Evolutionary conservation across 768 basidiomycete genomes (phyloP).

Genomic region (Auriscalpium vulgare): DNA sequence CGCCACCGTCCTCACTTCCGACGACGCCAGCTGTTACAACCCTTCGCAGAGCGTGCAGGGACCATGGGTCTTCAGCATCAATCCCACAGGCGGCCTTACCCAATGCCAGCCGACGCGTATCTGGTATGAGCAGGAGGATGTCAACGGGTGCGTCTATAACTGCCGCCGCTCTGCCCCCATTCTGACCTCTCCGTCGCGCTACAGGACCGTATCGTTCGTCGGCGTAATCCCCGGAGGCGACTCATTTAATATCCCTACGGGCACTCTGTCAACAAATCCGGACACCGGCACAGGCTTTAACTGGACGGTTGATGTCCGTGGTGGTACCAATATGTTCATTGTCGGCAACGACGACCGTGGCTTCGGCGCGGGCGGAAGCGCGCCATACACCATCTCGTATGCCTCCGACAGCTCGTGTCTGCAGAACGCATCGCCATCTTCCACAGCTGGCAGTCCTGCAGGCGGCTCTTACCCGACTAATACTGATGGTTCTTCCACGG

Average conservation of each 20-base stretch:
- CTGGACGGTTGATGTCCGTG: slow-evolving; percentile 59
- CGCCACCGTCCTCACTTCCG: slow-evolving; percentile 43
- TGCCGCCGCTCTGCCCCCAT: neutral
- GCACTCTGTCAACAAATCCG: slow-evolving; percentile 32
- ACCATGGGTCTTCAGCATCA: slow-evolving; percentile 51
- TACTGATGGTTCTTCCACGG: slow-evolving; percentile 19
- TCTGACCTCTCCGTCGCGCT: neutral
- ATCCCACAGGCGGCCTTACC: slow-evolving; percentile 54
- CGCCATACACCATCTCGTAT: slow-evolving; percentile 43
- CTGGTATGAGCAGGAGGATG: slow-evolving; percentile 49
- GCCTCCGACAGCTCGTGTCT: slow-evolving; percentile 51
- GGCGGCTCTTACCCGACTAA: slow-evolving; percentile 65
- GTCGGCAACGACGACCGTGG: slow-evolving; percentile 63
- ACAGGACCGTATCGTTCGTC: slow-evolving; percentile 51
- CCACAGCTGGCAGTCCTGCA: slow-evolving; percentile 69
- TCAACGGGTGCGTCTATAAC: slow-evolving; percentile 40
- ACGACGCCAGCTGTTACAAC: slow-evolving; percentile 55
- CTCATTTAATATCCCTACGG: slow-evolving; percentile 57
- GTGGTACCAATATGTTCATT: slow-evolving; percentile 58
- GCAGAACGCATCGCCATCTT: slow-evolving; percentile 55
- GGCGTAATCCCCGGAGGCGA: slow-evolving; percentile 77
- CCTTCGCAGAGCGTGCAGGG: slow-evolving; percentile 38
- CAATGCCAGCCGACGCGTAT: slow-evolving; percentile 58
- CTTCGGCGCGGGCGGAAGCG: slow-evolving; percentile 62
- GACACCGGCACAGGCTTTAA: slow-evolving; percentile 53